Conservation (phyloP, 1,284 basidiomycete species). For the Ustilago curta region DNA sequence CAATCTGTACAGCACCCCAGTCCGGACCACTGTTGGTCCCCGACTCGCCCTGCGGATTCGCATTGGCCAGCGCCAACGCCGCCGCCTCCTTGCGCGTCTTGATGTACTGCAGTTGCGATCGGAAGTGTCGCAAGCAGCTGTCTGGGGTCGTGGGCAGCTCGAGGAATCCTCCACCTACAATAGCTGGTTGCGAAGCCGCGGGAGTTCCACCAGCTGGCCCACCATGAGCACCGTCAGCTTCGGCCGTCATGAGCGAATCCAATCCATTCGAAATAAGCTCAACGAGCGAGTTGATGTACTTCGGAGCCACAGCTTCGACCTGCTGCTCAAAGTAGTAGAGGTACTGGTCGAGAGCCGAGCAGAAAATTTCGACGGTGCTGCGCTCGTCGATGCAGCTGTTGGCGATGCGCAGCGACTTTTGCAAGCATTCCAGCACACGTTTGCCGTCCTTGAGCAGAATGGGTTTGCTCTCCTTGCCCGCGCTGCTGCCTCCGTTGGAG, state of each 20-base stretch:
- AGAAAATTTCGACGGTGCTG: conserved; percentile 66
- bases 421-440: conserved; percentile 67
- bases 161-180: conserved; percentile 76
- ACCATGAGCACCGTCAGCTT: conserved; percentile 29
- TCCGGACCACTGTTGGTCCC: conserved; percentile 41
- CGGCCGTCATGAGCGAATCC: conserved; percentile 42
- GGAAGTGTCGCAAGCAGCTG: conserved; percentile 90
- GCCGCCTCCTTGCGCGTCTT: conserved; percentile 76
- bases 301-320: conserved; percentile 64
- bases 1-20: conserved; percentile 61
- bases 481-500: conserved; percentile 9
- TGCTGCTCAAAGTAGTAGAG: conserved; percentile 68
- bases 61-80: conserved; percentile 24
- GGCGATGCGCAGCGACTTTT: conserved; percentile 67
- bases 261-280: conserved; percentile 66
- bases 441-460: conserved; percentile 64
- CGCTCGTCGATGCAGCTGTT: conserved; percentile 68
- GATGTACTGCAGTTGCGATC: conserved; percentile 87
- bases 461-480: conserved; percentile 39
- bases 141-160: conserved; percentile 91
- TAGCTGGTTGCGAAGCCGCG: conserved; percentile 26
- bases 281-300: conserved; percentile 66
- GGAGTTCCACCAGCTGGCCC: conserved; percentile 16
- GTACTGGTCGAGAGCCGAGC: conserved; percentile 66
- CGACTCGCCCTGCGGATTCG: conserved; percentile 31